Conservation (phyloP, 108 stramenopile genomes). For the Phaeodactylum tricornutum region DNA sequence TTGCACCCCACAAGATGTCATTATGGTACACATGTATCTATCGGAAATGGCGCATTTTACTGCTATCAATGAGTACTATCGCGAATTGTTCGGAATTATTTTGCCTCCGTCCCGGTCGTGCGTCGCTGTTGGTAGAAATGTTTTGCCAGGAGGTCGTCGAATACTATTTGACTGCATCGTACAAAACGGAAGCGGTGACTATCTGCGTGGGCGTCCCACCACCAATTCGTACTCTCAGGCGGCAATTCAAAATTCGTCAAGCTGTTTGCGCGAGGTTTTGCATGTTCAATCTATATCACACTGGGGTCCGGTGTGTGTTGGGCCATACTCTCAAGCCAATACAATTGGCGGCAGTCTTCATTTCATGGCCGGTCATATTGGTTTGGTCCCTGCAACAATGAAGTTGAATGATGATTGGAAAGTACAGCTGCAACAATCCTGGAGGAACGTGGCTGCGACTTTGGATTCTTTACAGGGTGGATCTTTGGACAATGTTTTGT, state of each 20-base stretch:
- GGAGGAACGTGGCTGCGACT: slow-evolving; percentile 73
- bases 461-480: slow-evolving; percentile 69
- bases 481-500: slow-evolving; percentile 45
- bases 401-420: slow-evolving; percentile 43
- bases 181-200: slow-evolving; percentile 59
- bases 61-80: slow-evolving; percentile 81
- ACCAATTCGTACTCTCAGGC: not conserved
- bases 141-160: slow-evolving; percentile 61
- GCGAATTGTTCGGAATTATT: slow-evolving; percentile 60
- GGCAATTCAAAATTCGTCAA: slow-evolving; percentile 37
- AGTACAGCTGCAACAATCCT: slow-evolving; percentile 62
- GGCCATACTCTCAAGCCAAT: slow-evolving; percentile 97
- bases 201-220: slow-evolving; percentile 24
- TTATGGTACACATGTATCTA: slow-evolving; percentile 90
- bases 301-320: slow-evolving; percentile 98
- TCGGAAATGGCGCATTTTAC: slow-evolving; percentile 85
- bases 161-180: slow-evolving; percentile 77
- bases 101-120: slow-evolving; percentile 78
- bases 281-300: slow-evolving; percentile 91
- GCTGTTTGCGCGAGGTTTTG: slow-evolving; percentile 59
- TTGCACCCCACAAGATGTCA: slow-evolving; percentile 62
- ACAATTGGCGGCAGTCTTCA: slow-evolving; percentile 59
- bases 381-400: slow-evolving; percentile 84
- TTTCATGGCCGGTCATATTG: slow-evolving; percentile 92
- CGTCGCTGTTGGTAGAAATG: slow-evolving; percentile 54